Evolutionary conservation across 257 asterid genomes (phyloP), one percentile per base, ranked within the genome.

Genomic region (Solanum virginianum): DNA sequence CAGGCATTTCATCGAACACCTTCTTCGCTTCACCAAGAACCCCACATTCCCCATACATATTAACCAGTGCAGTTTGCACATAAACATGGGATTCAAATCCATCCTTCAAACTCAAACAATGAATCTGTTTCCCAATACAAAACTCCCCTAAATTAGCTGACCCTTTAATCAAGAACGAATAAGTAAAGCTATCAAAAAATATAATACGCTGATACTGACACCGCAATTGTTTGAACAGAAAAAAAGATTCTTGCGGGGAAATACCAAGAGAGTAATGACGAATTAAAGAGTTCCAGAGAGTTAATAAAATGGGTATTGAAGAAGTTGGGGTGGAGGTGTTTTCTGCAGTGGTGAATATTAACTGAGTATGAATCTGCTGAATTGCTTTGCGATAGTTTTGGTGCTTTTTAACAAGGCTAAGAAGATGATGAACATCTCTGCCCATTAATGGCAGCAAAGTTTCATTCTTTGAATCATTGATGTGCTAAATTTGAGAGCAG

Each of bases 1-100:
- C 87, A 39, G 92, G 92, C 98, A 92, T 92, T 88, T 88, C 90
- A 47, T 90, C 94, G 80, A 94, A 94, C 90, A 92, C 90, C 17
- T 86, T 90, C 83, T 80, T 79, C 14, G 98, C 92, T 32, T 90
- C 91, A 12, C 81, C 77, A 79, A 89, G 55, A 75, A 79, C 79
- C 68, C 94, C 92, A 83, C 92, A 91, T 10, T 88, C 92, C 1
- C 71, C 63, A 41, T 91, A 93, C 97, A 93, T 92, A 56, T 93
- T 91, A 62, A 94, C 90, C 86, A 93, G 36, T 10, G 97, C 98
- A 43, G 98, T 94, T 41, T 89, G 94, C 72, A 91, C 97, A 55
- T 92, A 91, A 57, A 93, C 92, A 53, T 93, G 91, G 10, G 22
- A 49, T 26, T 62, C 87, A 83, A 92, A 93, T 22, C 97, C 95